These are phyloP conservation scores for Coemansia sp. DNA, from an alignment of 192 early-diverging fungal genomes.

Conservation along the genomic window DNA sequence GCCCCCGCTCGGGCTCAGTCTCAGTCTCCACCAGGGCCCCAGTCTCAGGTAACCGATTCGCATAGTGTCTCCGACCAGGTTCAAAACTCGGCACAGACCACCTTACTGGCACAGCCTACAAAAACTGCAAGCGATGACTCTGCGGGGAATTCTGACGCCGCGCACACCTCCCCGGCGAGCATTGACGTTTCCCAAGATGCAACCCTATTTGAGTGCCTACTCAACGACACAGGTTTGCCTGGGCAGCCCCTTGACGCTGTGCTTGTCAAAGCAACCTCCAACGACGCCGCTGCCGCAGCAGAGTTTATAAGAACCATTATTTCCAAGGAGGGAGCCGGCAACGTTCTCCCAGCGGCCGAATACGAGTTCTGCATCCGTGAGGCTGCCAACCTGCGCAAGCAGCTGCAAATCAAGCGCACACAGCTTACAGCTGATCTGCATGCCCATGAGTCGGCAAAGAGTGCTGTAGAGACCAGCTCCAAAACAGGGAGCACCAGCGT, in stretches of 20 bases:
- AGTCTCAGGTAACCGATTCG: no score
- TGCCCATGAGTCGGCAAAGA: constrained; percentile 31
- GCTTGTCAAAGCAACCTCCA: constrained; percentile 4
- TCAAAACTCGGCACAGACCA: no score
- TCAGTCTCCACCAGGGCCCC: not conserved
- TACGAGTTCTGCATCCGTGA: constrained; percentile 29
- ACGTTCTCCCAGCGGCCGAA: constrained; percentile 20
- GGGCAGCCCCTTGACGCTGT: constrained; percentile 2
- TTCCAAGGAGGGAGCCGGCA: constrained; percentile 1
- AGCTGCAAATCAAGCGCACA: constrained; percentile 19
- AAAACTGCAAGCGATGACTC: no score
- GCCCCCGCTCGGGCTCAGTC: constrained; percentile 18
- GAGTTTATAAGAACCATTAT: constrained; percentile 13
- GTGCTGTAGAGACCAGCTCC: constrained; percentile 7
- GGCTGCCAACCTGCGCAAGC: constrained; percentile 14
- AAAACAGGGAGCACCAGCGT: constrained; percentile 11
- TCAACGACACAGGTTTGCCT: not conserved
- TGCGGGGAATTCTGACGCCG: no score
- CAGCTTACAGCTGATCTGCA: constrained; percentile 26
- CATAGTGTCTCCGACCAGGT: no score
- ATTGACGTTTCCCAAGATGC: no score
- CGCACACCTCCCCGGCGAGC: no score
- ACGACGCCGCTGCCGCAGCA: constrained; percentile 5
- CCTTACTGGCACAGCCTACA: no score
- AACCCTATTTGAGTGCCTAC: constrained; percentile 9